Conservation (phyloP, 2,329 filamentous ascomycete genomes). For the Orbilia quercus region DNA sequence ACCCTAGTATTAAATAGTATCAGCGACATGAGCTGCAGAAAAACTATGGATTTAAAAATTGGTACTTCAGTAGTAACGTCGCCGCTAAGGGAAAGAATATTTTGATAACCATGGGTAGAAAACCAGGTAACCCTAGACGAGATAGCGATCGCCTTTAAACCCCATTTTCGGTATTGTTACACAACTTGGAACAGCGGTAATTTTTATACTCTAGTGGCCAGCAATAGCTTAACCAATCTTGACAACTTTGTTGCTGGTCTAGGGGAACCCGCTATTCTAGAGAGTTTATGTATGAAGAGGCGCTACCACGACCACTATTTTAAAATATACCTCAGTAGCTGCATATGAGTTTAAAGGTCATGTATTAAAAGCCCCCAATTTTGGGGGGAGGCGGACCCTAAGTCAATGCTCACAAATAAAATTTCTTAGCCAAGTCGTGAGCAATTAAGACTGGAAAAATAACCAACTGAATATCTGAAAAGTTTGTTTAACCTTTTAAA, state of each 20-base stretch:
- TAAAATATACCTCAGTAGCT: neutral
- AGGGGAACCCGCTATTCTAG: neutral
- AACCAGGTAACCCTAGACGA: neutral
- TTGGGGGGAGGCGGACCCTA: too few relatives aligned
- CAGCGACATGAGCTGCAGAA: conserved; percentile 14
- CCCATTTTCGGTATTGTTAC: conserved; percentile 9
- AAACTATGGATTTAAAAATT: conserved; percentile 10
- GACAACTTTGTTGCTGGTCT: neutral
- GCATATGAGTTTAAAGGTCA: too few relatives aligned
- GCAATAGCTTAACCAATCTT: conserved; percentile 12
- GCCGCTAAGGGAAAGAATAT: conserved; percentile 1
- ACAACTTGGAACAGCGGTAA: conserved; percentile 20
- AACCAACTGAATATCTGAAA: too few relatives aligned
- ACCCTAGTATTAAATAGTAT: conserved; percentile 1
- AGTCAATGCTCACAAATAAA: too few relatives aligned
- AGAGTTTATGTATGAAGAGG: neutral
- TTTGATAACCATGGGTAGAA: neutral
- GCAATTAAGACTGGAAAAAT: too few relatives aligned
- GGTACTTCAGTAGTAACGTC: conserved; percentile 12
- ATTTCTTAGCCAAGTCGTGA: too few relatives aligned
- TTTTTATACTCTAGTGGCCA: conserved; percentile 11
- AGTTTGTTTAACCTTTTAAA: too few relatives aligned
- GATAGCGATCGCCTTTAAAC: neutral
- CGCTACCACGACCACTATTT: neutral
- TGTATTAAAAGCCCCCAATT: too few relatives aligned